Evolutionary conservation across 805 yeast species (phyloP).

Genomic region (Wickerhamiella hasegawae): DNA sequence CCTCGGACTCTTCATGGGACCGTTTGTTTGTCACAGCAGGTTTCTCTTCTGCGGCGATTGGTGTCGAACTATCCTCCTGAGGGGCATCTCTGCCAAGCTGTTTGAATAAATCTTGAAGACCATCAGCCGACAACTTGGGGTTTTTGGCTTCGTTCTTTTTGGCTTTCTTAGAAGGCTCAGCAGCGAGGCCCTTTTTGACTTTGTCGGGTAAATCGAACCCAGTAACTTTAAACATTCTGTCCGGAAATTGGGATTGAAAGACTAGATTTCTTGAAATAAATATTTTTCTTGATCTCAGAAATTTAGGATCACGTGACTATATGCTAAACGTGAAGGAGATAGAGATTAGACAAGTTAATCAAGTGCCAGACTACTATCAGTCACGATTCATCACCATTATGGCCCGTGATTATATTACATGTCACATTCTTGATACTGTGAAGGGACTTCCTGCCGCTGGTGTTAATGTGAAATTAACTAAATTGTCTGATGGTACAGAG

Average conservation of each 20-base stretch:
- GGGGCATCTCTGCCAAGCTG: slow-evolving; percentile 9
- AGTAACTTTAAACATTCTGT: slow-evolving; percentile 5
- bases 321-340: too few species aligned
- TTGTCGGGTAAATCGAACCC: slow-evolving; percentile 5
- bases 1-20: neutral
- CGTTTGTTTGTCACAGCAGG: neutral
- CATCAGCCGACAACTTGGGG: slow-evolving; percentile 15
- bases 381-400: too few species aligned
- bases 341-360: too few species aligned
- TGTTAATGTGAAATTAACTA: slow-evolving; percentile 43
- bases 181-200: neutral
- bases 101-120: slow-evolving; percentile 8
- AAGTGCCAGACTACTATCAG: too few species aligned
- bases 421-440: slow-evolving; percentile 79
- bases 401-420: slow-evolving; percentile 49
- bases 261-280: too few species aligned
- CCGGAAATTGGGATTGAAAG: too few species aligned
- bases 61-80: neutral
- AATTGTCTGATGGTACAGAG: slow-evolving; percentile 20
- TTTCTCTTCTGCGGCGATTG: neutral
- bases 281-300: too few species aligned
- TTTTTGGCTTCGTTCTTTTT: too few species aligned
- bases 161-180: too few species aligned
- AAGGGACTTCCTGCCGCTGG: slow-evolving; percentile 64
- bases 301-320: too few species aligned